Evolutionary conservation across 1,139 yeast genomes (phyloP).

Genomic region (Kodamaea derodonti): DNA sequence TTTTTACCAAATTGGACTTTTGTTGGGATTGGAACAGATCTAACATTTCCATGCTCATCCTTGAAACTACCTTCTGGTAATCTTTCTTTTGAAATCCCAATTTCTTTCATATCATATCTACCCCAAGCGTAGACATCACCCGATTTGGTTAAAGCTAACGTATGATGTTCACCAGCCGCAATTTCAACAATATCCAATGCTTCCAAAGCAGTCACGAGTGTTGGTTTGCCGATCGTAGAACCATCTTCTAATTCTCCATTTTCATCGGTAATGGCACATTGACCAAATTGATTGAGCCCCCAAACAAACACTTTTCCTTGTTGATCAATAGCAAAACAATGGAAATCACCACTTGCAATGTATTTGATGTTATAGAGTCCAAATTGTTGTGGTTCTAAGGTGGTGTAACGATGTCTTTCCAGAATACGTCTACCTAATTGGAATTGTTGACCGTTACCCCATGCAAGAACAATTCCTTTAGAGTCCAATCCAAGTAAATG

Average conservation of each 20-base stretch:
- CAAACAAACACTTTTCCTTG: conserved; percentile 74
- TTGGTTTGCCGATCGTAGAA: conserved; percentile 74
- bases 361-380: conserved; percentile 73
- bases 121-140: conserved; percentile 87
- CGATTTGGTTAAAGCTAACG: conserved; percentile 64
- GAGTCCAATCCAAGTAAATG: conserved; percentile 81
- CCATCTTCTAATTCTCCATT: conserved; percentile 68
- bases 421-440: conserved; percentile 83
- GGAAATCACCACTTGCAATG: conserved; percentile 93
- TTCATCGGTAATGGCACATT: conserved; percentile 72
- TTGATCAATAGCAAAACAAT: conserved; percentile 84
- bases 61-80: conserved; percentile 64
- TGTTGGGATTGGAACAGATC: conserved; percentile 88
- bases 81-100: conserved; percentile 68
- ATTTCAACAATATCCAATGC: conserved; percentile 57
- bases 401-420: conserved; percentile 69
- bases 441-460: conserved; percentile 96
- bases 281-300: conserved; percentile 97
- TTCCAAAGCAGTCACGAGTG: conserved; percentile 57
- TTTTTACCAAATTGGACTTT: conserved; percentile 38
- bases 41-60: conserved; percentile 76
- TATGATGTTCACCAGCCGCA: conserved; percentile 94
- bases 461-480: conserved; percentile 84
- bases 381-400: conserved; percentile 73
- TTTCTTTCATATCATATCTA: conserved; percentile 86